These are phyloP conservation scores for Backusella circina DNA, from an alignment of 192 early-diverging fungal genomes.

Conservation along the genomic window DNA sequence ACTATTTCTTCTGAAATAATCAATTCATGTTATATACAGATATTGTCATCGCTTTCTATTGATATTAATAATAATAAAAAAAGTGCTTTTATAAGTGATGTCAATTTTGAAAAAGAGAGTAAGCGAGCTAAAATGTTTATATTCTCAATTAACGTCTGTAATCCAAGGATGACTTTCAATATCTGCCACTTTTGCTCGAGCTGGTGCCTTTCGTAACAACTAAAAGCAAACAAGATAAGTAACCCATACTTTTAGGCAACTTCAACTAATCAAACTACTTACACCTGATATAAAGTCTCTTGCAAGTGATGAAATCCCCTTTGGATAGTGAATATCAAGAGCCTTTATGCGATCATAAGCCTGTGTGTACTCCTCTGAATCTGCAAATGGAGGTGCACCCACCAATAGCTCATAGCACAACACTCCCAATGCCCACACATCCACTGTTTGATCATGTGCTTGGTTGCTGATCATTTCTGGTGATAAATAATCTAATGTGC, in stretches of 20 bases:
- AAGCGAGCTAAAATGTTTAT: too few relatives aligned
- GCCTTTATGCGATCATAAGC: constrained; percentile 81
- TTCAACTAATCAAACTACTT: not conserved
- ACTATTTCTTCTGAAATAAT: too few relatives aligned
- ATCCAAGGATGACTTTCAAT: constrained; percentile 9
- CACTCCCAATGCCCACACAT: constrained; percentile 92
- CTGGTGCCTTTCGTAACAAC: not conserved
- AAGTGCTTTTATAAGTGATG: too few relatives aligned
- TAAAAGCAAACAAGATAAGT: not conserved
- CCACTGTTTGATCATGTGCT: constrained; percentile 73
- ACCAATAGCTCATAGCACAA: constrained; percentile 91
- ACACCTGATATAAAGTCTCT: constrained; percentile 76
- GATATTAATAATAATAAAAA: too few relatives aligned
- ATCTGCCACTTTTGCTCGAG: not conserved
- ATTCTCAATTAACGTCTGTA: too few relatives aligned
- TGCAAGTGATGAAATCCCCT: constrained; percentile 68
- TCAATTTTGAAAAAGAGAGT: too few relatives aligned
- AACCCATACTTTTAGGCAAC: too few relatives aligned
- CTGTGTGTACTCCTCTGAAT: constrained; percentile 52
- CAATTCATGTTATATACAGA: too few relatives aligned
- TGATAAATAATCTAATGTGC: constrained; percentile 93
- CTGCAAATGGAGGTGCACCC: constrained; percentile 86
- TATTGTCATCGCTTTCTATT: too few relatives aligned
- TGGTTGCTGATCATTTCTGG: constrained; percentile 93
- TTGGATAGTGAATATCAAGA: constrained; percentile 79